A percentile compares a stretch with the other conserved stretches of the same genome.
Conservation (phyloP, 306 rosid species). For the Vigna mungo region DNA sequence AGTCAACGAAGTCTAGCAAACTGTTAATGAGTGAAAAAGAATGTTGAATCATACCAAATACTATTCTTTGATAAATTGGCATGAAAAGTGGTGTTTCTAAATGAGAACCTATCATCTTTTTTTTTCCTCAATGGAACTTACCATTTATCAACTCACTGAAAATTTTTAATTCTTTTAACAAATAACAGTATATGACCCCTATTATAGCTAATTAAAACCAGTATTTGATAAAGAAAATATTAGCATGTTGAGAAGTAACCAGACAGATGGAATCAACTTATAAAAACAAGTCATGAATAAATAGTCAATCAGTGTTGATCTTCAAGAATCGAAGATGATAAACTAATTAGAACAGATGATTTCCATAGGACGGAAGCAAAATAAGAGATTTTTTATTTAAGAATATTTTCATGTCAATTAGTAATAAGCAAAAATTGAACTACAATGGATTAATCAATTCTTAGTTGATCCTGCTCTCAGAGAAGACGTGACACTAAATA, state of each 20-base stretch:
- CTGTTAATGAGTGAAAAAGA: background rate
- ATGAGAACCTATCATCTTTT: conserved; percentile 1
- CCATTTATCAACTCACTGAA: background rate
- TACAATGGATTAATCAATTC: background rate
- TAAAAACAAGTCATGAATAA: conserved; percentile 18
- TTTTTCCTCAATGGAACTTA: background rate
- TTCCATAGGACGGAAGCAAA: background rate
- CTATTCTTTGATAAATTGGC: background rate
- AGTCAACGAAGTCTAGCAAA: background rate
- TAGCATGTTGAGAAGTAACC: background rate
- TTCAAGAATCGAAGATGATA: conserved; percentile 31
- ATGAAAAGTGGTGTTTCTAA: conserved; percentile 8
- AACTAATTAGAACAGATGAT: background rate
- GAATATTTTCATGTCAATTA: conserved; percentile 3
- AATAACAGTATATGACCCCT: background rate
- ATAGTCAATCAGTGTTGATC: background rate
- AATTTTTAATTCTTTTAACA: background rate
- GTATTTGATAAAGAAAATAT: background rate
- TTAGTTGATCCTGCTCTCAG: conserved; percentile 34
- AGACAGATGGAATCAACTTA: conserved; percentile 25
- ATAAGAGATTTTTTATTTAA: background rate
- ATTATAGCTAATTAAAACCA: conserved; percentile 10
- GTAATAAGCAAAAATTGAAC: background rate
- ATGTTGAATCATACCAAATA: conserved; percentile 26
- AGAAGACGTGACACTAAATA: background rate